These are phyloP conservation scores for Colletotrichum sidae DNA, from an alignment of 2,329 filamentous ascomycete species.

Conservation along the genomic window DNA sequence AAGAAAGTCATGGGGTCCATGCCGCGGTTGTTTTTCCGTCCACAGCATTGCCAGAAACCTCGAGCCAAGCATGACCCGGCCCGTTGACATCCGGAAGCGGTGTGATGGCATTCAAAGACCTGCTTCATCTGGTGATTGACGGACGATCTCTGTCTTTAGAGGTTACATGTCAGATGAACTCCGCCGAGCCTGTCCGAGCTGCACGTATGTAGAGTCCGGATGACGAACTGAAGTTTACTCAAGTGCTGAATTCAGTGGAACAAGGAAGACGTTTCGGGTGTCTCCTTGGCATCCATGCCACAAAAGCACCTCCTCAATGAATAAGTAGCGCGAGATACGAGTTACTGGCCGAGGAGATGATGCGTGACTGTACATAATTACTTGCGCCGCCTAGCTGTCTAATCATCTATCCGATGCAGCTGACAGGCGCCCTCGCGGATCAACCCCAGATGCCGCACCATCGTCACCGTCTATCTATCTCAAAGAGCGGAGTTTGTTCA, in stretches of 20 bases:
- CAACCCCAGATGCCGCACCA: too few relatives aligned
- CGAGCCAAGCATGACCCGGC: conserved; percentile 2
- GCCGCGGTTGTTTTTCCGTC: conserved; percentile 4
- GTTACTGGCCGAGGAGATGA: too few relatives aligned
- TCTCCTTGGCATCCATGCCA: too few relatives aligned
- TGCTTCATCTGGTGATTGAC: conserved; percentile 4
- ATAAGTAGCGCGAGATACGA: too few relatives aligned
- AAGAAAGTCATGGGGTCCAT: neutral
- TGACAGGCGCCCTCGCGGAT: too few relatives aligned
- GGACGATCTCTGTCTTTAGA: neutral
- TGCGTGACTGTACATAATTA: too few relatives aligned
- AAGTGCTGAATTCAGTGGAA: neutral
- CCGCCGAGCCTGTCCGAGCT: conserved; percentile 4
- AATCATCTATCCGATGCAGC: too few relatives aligned
- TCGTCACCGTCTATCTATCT: too few relatives aligned
- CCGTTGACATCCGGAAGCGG: neutral
- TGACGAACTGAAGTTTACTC: neutral
- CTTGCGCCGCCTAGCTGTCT: too few relatives aligned
- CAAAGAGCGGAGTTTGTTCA: too few relatives aligned
- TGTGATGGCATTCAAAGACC: neutral
- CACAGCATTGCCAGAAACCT: neutral
- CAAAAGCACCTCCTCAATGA: too few relatives aligned
- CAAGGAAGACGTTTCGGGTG: neutral
- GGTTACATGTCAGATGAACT: neutral
- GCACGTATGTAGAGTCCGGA: neutral